phyloP scores from a whole-genome alignment of 805 yeast genomes.

The Candida ipomoeae region DNA sequence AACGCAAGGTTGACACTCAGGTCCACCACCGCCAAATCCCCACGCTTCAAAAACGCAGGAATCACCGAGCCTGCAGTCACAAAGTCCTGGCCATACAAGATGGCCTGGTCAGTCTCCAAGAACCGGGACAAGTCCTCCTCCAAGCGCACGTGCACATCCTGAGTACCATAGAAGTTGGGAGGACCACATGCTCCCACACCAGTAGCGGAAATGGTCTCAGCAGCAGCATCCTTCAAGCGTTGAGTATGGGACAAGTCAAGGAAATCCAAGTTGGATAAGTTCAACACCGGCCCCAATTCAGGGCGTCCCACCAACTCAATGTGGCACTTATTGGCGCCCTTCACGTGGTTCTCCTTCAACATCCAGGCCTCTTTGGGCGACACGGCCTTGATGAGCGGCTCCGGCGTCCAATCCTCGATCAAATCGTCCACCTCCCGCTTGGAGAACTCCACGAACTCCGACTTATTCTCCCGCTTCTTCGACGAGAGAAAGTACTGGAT shows the following conservation, averaged over 20 bases:
- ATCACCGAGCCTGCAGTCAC: slow-evolving; percentile 82
- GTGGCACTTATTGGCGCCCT: slow-evolving; percentile 49
- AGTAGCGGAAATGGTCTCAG: slow-evolving; percentile 53
- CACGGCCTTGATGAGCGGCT: slow-evolving; percentile 63
- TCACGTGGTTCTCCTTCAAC: slow-evolving; percentile 54
- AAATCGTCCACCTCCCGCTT: slow-evolving; percentile 72
- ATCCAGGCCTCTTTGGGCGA: slow-evolving; percentile 56
- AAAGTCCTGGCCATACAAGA: slow-evolving; percentile 90
- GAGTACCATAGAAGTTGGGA: slow-evolving; percentile 94
- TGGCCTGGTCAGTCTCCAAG: slow-evolving; percentile 72
- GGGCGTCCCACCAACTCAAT: slow-evolving; percentile 27
- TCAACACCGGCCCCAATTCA: slow-evolving; percentile 41
- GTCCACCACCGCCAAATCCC: slow-evolving; percentile 89
- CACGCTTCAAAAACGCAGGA: slow-evolving; percentile 92
- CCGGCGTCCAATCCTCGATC: slow-evolving; percentile 90
- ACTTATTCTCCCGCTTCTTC: slow-evolving; percentile 70
- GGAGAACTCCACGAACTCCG: slow-evolving; percentile 59
- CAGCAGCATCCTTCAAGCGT: slow-evolving; percentile 49
- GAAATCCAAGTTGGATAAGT: slow-evolving; percentile 70
- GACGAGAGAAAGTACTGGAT: slow-evolving; percentile 76
- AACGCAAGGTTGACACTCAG: slow-evolving; percentile 67
- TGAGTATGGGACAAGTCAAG: slow-evolving; percentile 54
- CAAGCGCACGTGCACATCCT: slow-evolving; percentile 79
- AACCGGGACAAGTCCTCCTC: slow-evolving; percentile 73
- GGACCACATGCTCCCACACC: slow-evolving; percentile 99